Evolutionary conservation across 106 monocot genomes (phyloP), one percentile per base, ranked within the genome.

Genomic region (Allium sativum): DNA sequence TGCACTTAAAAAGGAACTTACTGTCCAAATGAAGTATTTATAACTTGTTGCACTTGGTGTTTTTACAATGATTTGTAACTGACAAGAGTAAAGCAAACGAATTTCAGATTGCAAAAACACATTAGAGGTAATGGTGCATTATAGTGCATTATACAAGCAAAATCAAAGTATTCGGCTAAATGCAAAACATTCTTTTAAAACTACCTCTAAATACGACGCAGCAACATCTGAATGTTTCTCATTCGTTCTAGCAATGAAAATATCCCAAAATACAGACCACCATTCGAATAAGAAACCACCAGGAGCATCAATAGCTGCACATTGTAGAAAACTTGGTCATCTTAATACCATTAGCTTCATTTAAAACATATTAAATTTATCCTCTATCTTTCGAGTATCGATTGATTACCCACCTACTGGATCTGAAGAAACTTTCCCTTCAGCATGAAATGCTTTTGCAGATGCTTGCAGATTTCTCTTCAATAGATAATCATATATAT

Each of bases 181-280:
- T 50, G 6, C 48, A 50, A 8, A n/a, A 6, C 1, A 11, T 11
- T 6, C 48, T 11, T 11, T 3, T 15, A 65, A 21, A 40, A 48
- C 40, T 65, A 52, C 64, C 64, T 91, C 87, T 20, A 92, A 84
- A 65, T 87, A 98, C 17, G 85, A 80, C 61, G 91, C 87, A 61
- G 96, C 91, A 70, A 85, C 82, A 69, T 91, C 91, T 68, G 96
- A 98, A 65, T 92, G 91, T 68, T 98, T 98, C 48, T 87, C 87
- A 53, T 92, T 88, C 4, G 87, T 92, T 68, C 91, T 83, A 16
- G 91, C 86, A 67, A 86, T 86, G 52, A 92, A 92, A 43, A 92
- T 92, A 74, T 92, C 91, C 91, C 91, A 92, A 68, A 91, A 92
- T 12, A 92, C 86, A 0, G 83, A 92, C 91, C 91, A 92, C 91